These are phyloP conservation scores for Torrubiellomyces zombiae DNA, from an alignment of 2,329 filamentous ascomycete species.

Conservation along the genomic window DNA sequence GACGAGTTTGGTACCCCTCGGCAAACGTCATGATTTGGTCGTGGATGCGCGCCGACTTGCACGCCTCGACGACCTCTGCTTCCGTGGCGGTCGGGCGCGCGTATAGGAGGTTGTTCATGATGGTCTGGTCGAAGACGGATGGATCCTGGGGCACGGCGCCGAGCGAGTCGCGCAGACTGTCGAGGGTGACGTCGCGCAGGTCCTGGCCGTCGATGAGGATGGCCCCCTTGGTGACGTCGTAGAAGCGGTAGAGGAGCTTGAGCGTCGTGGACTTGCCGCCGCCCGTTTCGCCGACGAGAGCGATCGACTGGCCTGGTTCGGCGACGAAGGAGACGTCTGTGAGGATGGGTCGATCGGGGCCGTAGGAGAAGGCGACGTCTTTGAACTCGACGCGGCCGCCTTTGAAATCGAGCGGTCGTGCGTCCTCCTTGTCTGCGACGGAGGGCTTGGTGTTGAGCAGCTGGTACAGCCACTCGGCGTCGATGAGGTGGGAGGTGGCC, in stretches of 20 bases:
- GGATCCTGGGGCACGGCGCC: constrained; percentile 51
- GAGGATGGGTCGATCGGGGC: constrained; percentile 32
- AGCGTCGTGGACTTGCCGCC: constrained; percentile 46
- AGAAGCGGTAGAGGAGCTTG: constrained; percentile 43
- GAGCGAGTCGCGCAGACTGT: constrained; percentile 38
- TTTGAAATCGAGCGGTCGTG: constrained; percentile 24
- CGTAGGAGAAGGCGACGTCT: constrained; percentile 38
- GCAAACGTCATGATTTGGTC: constrained; percentile 44
- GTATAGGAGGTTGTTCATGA: constrained; percentile 50
- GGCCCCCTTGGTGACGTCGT: constrained; percentile 35
- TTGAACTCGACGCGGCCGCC: constrained; percentile 35
- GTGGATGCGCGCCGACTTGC: constrained; percentile 44
- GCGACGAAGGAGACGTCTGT: constrained; percentile 30
- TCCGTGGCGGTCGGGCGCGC: constrained; percentile 43
- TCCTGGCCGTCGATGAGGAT: constrained; percentile 43
- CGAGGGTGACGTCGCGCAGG: constrained; percentile 39
- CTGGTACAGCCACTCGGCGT: constrained; percentile 43
- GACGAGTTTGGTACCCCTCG: constrained; percentile 28
- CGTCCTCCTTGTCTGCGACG: constrained; percentile 29
- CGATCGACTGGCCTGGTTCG: constrained; percentile 36
- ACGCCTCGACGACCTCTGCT: constrained; percentile 42
- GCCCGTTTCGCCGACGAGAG: constrained; percentile 45
- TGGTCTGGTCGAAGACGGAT: constrained; percentile 44
- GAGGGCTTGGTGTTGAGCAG: constrained; percentile 41
- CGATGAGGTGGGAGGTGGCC: constrained; percentile 32